Evolutionary conservation across 129 eudicot species (phyloP).

Genomic region (Solidago caesia): DNA sequence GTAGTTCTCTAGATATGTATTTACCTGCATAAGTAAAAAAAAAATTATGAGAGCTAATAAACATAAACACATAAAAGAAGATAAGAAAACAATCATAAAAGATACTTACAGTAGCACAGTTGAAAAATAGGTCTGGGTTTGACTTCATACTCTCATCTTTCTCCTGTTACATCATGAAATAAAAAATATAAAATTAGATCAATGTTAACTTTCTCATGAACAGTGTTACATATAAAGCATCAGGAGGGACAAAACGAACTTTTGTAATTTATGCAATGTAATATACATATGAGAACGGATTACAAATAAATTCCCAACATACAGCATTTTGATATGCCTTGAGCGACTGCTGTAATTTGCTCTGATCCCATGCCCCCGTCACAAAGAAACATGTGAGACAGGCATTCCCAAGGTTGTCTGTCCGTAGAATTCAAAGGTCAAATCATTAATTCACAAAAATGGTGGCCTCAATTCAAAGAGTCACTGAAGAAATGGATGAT

Average conservation of each 20-base stretch:
- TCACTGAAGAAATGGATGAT: not conserved
- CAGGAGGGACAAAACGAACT: not conserved
- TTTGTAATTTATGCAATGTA: not conserved
- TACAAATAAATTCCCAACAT: conserved; percentile 27
- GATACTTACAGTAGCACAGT: conserved; percentile 76
- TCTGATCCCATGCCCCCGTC: conserved; percentile 91
- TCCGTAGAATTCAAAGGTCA: conserved; percentile 24
- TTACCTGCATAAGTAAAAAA: conserved; percentile 46
- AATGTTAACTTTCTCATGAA: conserved; percentile 14
- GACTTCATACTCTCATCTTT: conserved; percentile 85
- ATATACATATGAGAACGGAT: not conserved
- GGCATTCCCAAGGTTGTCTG: conserved; percentile 99
- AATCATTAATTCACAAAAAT: not conserved
- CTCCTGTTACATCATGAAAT: conserved; percentile 56
- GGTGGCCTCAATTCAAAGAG: conserved; percentile 3
- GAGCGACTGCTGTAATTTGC: conserved; percentile 70
- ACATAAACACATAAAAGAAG: conserved; percentile 6
- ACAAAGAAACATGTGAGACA: conserved; percentile 88
- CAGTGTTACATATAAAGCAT: not conserved
- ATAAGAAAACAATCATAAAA: conserved; percentile 6
- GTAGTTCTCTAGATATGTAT: conserved; percentile 82
- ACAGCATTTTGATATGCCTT: conserved; percentile 99
- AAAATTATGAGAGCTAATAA: not conserved
- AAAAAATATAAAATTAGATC: conserved; percentile 18
- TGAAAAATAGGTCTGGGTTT: conserved; percentile 86